phyloP scores from a whole-genome alignment of 148 eudicot species.

The Camellia japonica region DNA sequence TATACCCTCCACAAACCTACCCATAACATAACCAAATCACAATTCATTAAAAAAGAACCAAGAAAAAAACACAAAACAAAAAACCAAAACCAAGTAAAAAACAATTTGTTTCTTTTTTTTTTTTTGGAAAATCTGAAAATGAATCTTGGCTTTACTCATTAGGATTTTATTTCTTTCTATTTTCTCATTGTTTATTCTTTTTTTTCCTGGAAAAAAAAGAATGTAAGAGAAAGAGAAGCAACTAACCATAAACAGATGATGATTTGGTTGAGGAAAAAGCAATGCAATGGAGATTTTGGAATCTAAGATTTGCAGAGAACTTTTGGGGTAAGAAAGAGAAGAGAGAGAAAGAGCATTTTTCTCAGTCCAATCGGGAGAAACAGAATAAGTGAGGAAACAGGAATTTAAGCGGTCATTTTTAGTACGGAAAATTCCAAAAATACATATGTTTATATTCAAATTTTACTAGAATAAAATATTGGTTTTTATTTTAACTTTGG shows the following conservation, averaged over 20 bases:
- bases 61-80: not conserved
- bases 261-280: not conserved
- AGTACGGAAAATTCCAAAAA: not conserved
- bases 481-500: too few relatives aligned
- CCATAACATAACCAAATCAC: not conserved
- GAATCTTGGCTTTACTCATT: not conserved
- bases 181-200: not conserved
- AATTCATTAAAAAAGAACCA: not conserved
- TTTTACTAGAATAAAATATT: too few relatives aligned
- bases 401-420: constrained; percentile 16
- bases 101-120: not conserved
- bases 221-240: not conserved
- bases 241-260: constrained; percentile 9
- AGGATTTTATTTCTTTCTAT: not conserved
- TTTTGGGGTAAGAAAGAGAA: not conserved
- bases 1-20: constrained; percentile 17
- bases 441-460: not conserved
- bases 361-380: constrained; percentile 5
- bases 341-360: not conserved
- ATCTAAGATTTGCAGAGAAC: not conserved
- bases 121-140: not conserved
- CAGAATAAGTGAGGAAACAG: constrained; percentile 23
- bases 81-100: not conserved
- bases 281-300: not conserved
- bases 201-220: not conserved